phyloP scores from a whole-genome alignment of 441 rosid species.

The Iberis amara region DNA sequence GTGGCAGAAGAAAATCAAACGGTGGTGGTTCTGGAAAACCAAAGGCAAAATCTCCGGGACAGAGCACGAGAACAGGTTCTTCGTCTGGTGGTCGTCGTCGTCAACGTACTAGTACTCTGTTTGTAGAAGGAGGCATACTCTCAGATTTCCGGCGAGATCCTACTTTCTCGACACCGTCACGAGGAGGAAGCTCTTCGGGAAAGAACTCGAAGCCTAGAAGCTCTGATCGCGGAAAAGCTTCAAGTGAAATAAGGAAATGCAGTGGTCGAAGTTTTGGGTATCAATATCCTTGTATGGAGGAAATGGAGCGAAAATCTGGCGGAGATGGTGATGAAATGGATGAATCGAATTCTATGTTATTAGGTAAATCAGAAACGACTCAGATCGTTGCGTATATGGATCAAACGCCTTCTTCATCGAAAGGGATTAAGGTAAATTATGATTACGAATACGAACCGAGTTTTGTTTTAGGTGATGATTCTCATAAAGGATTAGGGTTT shows the following conservation, averaged over 20 bases:
- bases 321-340: constrained; percentile 24
- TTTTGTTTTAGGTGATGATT: constrained; percentile 55
- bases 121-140: constrained; percentile 48
- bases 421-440: constrained; percentile 34
- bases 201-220: constrained; percentile 33
- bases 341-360: constrained; percentile 34
- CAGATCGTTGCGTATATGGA: constrained; percentile 61
- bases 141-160: constrained; percentile 40
- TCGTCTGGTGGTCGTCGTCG: constrained; percentile 31
- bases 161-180: constrained; percentile 30
- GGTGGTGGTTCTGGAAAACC: constrained; percentile 22
- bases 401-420: constrained; percentile 37
- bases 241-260: constrained; percentile 34
- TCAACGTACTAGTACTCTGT: constrained; percentile 26
- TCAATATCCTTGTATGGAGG: constrained; percentile 49
- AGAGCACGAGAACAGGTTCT: constrained; percentile 24
- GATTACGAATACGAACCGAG: constrained; percentile 53
- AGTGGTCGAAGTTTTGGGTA: constrained; percentile 38
- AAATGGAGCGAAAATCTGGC: constrained; percentile 25
- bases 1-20: constrained; percentile 48
- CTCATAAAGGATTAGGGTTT: constrained; percentile 65
- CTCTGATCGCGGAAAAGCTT: constrained; percentile 34
- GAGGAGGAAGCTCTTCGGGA: constrained; percentile 31
- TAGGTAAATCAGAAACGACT: constrained; percentile 43
- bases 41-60: constrained; percentile 27